Evolutionary conservation across 2,329 filamentous ascomycete species (phyloP).

Genomic region (Alternaria triticimaculans): DNA sequence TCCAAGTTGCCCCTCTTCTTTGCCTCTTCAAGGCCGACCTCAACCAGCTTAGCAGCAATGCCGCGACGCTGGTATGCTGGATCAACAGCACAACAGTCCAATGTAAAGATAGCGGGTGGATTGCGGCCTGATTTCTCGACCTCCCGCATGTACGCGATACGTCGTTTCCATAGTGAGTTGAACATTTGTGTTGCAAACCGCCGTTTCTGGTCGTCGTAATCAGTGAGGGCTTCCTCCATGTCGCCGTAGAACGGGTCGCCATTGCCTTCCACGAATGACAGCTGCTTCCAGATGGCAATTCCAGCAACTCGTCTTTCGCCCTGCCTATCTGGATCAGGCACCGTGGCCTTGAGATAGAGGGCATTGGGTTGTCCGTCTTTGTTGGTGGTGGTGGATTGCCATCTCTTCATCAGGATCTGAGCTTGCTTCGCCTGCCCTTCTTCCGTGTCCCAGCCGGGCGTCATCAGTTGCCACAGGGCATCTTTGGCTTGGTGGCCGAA

Average conservation of each 20-base stretch:
- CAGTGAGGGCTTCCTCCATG: conserved; percentile 27
- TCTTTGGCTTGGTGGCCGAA: conserved; percentile 62
- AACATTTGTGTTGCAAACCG: conserved; percentile 57
- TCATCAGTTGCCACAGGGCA: conserved; percentile 59
- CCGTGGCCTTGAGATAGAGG: conserved; percentile 62
- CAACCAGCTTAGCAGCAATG: conserved; percentile 44
- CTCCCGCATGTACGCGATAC: conserved; percentile 44
- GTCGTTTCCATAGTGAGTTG: conserved; percentile 53
- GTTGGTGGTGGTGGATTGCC: conserved; percentile 51
- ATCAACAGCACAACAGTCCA: conserved; percentile 57
- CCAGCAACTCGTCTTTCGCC: conserved; percentile 54
- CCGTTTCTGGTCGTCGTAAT: conserved; percentile 54
- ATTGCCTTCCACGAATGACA: conserved; percentile 57
- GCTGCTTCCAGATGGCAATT: conserved; percentile 63
- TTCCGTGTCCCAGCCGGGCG: conserved; percentile 63
- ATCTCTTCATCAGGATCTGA: conserved; percentile 53
- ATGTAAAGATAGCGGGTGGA: conserved; percentile 57
- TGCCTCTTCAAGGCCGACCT: conserved; percentile 44
- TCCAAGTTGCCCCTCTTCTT: conserved; percentile 43
- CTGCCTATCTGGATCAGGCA: conserved; percentile 43
- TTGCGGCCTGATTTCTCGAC: conserved; percentile 27
- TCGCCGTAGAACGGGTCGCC: conserved; percentile 50
- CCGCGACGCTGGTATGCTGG: conserved; percentile 59
- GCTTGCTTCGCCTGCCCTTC: conserved; percentile 51
- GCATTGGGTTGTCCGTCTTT: conserved; percentile 57